phyloP scores from a whole-genome alignment of 1,284 basidiomycete genomes.

The Trametes hirsuta region DNA sequence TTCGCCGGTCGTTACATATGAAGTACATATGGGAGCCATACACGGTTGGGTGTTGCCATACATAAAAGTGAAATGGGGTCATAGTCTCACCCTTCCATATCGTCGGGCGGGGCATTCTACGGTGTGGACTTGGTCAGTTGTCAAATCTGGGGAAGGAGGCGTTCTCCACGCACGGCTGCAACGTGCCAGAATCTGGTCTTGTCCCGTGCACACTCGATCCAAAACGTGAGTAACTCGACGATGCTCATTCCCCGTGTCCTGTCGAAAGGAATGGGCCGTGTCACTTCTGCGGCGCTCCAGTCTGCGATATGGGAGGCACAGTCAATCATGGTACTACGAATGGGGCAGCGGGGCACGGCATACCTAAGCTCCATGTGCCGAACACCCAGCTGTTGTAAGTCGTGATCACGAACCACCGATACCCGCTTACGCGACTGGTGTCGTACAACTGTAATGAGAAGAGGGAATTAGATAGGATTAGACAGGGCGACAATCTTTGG shows the following conservation, averaged over 20 bases:
- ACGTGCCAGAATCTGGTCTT: slow-evolving; percentile 9
- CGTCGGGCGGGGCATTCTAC: too few relatives aligned
- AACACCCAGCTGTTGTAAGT: slow-evolving; percentile 23
- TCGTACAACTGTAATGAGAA: slow-evolving; percentile 12
- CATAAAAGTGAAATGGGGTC: too few relatives aligned
- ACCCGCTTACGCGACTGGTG: slow-evolving; percentile 11
- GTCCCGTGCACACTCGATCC: slow-evolving; percentile 10
- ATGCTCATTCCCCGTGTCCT: slow-evolving; percentile 10
- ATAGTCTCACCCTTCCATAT: too few relatives aligned
- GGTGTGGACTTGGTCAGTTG: neutral
- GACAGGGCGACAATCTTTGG: neutral
- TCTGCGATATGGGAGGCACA: neutral
- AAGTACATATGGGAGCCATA: too few relatives aligned
- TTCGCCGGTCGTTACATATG: too few relatives aligned
- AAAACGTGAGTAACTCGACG: slow-evolving; percentile 17
- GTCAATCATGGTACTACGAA: neutral
- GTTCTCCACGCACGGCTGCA: slow-evolving; percentile 3
- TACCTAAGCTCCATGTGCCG: slow-evolving; percentile 21
- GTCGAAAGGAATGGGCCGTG: slow-evolving; percentile 10
- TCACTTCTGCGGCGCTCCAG: slow-evolving; percentile 10
- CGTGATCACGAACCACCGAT: slow-evolving; percentile 21
- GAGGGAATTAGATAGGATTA: neutral
- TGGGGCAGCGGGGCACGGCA: neutral
- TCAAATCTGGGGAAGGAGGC: neutral
- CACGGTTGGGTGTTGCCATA: too few relatives aligned